Conservation (phyloP, 1,139 yeast species). For the Hemisphaericaspora lyxosophila region DNA sequence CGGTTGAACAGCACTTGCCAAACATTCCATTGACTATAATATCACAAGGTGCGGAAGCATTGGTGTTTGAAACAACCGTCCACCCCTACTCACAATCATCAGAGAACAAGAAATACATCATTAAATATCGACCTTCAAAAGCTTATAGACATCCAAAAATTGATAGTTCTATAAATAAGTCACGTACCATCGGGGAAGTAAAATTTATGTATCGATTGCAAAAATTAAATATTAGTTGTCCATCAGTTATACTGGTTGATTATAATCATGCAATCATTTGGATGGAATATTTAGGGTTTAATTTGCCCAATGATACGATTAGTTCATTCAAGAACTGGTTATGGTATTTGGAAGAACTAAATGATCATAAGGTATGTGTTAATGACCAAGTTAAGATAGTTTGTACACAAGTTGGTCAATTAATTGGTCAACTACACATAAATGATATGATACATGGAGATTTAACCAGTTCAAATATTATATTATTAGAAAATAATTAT, state of each 20-base stretch:
- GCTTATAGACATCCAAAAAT: slow-evolving; percentile 84
- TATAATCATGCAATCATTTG: slow-evolving; percentile 78
- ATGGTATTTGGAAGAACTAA: slow-evolving; percentile 55
- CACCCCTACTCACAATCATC: slow-evolving; percentile 66
- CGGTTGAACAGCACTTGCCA: slow-evolving; percentile 44
- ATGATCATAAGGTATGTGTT: slow-evolving; percentile 25
- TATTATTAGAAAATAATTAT: slow-evolving; percentile 41
- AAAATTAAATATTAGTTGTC: slow-evolving; percentile 60
- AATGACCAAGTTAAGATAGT: slow-evolving; percentile 39
- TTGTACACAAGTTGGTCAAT: slow-evolving; percentile 58
- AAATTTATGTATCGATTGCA: slow-evolving; percentile 66
- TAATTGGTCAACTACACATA: slow-evolving; percentile 71
- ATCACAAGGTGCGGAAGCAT: slow-evolving; percentile 96
- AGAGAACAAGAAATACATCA: slow-evolving; percentile 46
- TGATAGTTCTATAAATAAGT: slow-evolving; percentile 73
- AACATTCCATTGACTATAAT: slow-evolving; percentile 52
- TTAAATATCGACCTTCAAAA: slow-evolving; percentile 87
- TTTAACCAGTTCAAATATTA: slow-evolving; percentile 84
- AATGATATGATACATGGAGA: slow-evolving; percentile 92
- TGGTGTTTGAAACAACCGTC: slow-evolving; percentile 60
- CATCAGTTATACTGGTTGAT: slow-evolving; percentile 70
- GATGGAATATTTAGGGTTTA: slow-evolving; percentile 76
- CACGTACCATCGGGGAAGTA: slow-evolving; percentile 82
- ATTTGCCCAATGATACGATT: slow-evolving; percentile 46
- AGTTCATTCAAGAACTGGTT: slow-evolving; percentile 70